A percentile compares a stretch with the other conserved stretches of the same genome.
Evolutionary conservation across 139 green algal species (phyloP).

Genomic region (Tetradesmus lagerheimii): DNA sequence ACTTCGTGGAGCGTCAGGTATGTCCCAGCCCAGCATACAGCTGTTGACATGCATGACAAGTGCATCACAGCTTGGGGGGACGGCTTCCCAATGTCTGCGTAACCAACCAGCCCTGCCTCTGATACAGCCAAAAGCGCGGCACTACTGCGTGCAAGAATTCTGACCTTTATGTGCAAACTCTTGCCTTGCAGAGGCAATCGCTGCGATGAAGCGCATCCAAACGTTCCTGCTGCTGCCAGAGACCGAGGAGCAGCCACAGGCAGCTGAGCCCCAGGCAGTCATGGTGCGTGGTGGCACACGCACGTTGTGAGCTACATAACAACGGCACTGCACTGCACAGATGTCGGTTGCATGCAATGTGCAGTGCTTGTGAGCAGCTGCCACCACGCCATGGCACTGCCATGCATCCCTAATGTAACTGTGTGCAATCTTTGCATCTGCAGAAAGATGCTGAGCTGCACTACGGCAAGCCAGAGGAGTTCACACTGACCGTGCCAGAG

Average conservation of each 20-base stretch:
- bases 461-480: constrained; percentile 57
- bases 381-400: neutral
- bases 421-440: neutral
- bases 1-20: constrained; percentile 66
- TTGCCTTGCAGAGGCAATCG: constrained; percentile 55
- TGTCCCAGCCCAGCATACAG: neutral
- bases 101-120: no score
- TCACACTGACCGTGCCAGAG: constrained; percentile 59
- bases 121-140: no score
- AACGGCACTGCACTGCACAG: neutral
- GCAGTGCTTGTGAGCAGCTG: neutral
- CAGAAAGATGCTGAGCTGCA: constrained; percentile 56
- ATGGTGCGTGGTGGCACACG: constrained; percentile 44
- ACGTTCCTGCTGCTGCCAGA: constrained; percentile 68
- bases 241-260: constrained; percentile 40
- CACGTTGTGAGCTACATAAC: neutral
- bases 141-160: neutral
- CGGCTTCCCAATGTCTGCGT: no score
- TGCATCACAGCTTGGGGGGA: no score
- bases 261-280: constrained; percentile 36
- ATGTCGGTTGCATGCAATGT: no score
- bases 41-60: neutral
- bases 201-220: constrained; percentile 62
- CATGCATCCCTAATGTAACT: neutral
- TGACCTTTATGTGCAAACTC: neutral